Base-by-base conservation (phyloP, 2,329 filamentous ascomycete genomes). In the Claviceps maximensis region DNA sequence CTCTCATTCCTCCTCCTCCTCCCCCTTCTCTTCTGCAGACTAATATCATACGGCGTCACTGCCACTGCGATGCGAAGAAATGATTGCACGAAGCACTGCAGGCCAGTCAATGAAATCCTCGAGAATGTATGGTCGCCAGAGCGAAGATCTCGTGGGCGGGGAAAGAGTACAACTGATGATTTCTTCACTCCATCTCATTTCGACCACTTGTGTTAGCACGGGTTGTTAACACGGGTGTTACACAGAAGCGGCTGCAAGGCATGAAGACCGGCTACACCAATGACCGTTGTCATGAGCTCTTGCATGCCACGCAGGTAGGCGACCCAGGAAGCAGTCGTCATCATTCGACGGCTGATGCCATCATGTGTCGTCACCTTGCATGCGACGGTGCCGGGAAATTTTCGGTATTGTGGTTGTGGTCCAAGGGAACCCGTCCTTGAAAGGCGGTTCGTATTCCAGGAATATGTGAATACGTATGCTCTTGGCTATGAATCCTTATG, bases 381-480 rank as follows among this genome's bases (percentile, higher is more conserved):
- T 29, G 44, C 55, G 36, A 50, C 53, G 13, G 53, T 40, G 2
- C 51, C 54, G 15, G 53, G 51, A 12, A 51, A 56, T 31, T 49
- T 49, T 44, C 54, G 54, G 2, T 27, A 47, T 54, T 5, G 54
- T 56, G 2, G 53, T 51, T 10, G 29, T 58, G 3, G 33, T 58
- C 41, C 31, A 13, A 50, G 25, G 52, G 50, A 21, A 49, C 21
- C 41, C 9, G 29, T n/a, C 29, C 5, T 25, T n/a, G 56, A 54
- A 15, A 50, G 51, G 33, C 48, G 51, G 10, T 51, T 56, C n/a
- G 53, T 58, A 15, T 58, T 58, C 36, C 52, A 51, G 36, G 56
- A 52, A 25, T 54, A 54, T 48, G 36, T 55, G 19, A 52, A 54
- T 50, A 58, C 47, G 33, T 58, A 54, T 47, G 49, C 56, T 15